Conservation (phyloP, 2,329 filamentous ascomycete genomes). For the Stachybotrys echinatus region DNA sequence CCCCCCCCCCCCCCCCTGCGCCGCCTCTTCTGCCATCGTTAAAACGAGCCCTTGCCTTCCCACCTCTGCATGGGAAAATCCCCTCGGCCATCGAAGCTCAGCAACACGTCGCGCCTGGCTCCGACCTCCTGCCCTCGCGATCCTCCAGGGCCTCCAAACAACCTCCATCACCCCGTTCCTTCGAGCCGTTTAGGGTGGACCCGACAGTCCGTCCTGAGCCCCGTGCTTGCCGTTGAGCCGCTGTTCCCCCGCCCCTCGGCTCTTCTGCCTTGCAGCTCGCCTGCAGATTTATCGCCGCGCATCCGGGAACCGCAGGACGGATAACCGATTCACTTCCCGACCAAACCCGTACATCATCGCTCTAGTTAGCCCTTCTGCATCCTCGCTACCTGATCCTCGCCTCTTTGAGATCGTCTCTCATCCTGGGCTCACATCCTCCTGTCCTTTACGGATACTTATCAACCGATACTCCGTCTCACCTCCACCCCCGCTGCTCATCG, state of each 20-base stretch:
- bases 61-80: too few species aligned
- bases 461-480: too few species aligned
- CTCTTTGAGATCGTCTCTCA: neutral
- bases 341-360: neutral
- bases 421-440: neutral
- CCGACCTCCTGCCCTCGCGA: too few species aligned
- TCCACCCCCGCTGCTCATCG: slow-evolving; percentile 4
- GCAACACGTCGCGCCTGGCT: too few species aligned
- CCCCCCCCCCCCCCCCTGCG: too few species aligned
- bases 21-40: too few species aligned
- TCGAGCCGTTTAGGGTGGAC: neutral
- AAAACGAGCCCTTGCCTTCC: too few species aligned
- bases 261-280: neutral
- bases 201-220: neutral
- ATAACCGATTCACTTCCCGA: neutral
- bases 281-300: neutral
- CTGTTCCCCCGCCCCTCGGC: neutral
- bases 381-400: neutral
- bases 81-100: too few species aligned
- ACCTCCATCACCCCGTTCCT: neutral
- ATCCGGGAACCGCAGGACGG: neutral
- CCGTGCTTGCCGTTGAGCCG: neutral
- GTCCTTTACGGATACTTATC: too few species aligned
- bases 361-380: neutral
- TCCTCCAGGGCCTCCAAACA: neutral